Percentiles rank a stretch among this genome's conserved stretches.
These are phyloP conservation scores for Datura wrightii DNA, from an alignment of 257 asterid genomes.

Conservation along the genomic window DNA sequence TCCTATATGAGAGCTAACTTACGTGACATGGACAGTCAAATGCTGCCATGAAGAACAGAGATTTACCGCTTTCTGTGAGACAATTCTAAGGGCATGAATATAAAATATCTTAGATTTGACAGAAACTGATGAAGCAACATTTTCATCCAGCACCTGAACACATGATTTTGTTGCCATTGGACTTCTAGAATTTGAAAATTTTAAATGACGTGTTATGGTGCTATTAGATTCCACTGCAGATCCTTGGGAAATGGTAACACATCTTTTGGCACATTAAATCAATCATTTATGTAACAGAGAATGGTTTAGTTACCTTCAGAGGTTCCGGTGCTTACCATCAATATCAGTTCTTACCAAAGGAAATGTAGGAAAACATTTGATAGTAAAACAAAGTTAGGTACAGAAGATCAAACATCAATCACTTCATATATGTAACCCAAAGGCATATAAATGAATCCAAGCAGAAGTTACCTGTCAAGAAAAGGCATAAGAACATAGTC, in stretches of 20 bases:
- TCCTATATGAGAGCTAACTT: not conserved
- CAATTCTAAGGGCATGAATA: not conserved
- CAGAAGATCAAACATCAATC: slow-evolving; percentile 15
- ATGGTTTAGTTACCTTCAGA: slow-evolving; percentile 4
- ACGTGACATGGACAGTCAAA: not conserved
- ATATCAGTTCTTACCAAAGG: slow-evolving; percentile 16
- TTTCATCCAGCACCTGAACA: not conserved
- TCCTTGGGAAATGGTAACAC: not conserved
- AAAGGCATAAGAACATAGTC: slow-evolving; percentile 95
- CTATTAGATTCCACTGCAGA: not conserved
- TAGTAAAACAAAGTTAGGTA: not conserved
- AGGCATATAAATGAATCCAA: slow-evolving; percentile 29
- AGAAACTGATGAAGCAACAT: slow-evolving; percentile 1
- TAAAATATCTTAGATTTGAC: slow-evolving; percentile 14
- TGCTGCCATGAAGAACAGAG: slow-evolving; percentile 23
- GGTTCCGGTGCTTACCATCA: not conserved
- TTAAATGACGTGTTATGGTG: not conserved
- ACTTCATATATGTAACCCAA: not conserved
- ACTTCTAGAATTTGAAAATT: slow-evolving; percentile 20
- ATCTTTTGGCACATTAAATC: slow-evolving; percentile 17
- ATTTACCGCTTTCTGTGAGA: not conserved
- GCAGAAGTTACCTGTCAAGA: slow-evolving; percentile 78
- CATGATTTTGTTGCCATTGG: not conserved
- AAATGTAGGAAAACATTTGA: not conserved
- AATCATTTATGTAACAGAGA: slow-evolving; percentile 11